Percentiles rank a stretch among this genome's conserved stretches.
Conservation (phyloP, 139 green algal genomes). For the Chlamydomonas schloesseri region DNA sequence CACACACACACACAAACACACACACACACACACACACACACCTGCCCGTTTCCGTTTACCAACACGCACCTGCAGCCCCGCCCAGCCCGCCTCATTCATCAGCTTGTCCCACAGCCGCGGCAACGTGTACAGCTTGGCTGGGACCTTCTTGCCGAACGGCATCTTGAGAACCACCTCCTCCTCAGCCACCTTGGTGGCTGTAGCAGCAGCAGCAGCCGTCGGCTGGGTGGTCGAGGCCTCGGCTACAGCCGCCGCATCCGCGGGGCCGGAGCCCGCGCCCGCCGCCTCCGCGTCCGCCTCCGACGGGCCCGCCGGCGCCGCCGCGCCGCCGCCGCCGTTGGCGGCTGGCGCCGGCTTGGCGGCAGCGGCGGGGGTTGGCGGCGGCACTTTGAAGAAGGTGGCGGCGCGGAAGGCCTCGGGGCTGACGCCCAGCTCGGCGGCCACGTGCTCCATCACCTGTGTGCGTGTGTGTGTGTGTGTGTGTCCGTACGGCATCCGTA, state of each 20-base stretch:
- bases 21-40: background rate
- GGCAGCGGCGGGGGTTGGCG: background rate
- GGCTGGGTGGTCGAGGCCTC: too few species aligned
- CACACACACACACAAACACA: background rate
- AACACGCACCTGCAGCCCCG: background rate
- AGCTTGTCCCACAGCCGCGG: conserved; percentile 59
- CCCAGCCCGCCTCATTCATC: conserved; percentile 8
- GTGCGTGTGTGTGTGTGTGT: background rate
- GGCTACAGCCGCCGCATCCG: background rate
- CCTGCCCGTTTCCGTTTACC: too few species aligned
- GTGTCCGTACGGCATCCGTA: too few species aligned
- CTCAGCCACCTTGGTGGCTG: too few species aligned
- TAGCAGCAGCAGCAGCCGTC: too few species aligned
- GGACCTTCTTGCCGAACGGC: conserved; percentile 20
- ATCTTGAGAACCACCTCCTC: background rate
- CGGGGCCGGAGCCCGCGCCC: background rate
- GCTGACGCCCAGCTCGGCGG: conserved; percentile 42
- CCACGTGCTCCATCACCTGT: conserved; percentile 68
- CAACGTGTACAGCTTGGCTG: conserved; percentile 52
- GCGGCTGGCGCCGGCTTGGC: background rate
- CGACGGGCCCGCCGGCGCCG: background rate
- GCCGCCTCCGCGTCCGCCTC: background rate
- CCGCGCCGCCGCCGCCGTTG: background rate
- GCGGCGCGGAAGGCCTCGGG: conserved; percentile 12
- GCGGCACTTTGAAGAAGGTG: conserved; percentile 2